These are phyloP conservation scores for Aspergillus campestris DNA, from an alignment of 495 filamentous ascomycete species.

Conservation along the genomic window DNA sequence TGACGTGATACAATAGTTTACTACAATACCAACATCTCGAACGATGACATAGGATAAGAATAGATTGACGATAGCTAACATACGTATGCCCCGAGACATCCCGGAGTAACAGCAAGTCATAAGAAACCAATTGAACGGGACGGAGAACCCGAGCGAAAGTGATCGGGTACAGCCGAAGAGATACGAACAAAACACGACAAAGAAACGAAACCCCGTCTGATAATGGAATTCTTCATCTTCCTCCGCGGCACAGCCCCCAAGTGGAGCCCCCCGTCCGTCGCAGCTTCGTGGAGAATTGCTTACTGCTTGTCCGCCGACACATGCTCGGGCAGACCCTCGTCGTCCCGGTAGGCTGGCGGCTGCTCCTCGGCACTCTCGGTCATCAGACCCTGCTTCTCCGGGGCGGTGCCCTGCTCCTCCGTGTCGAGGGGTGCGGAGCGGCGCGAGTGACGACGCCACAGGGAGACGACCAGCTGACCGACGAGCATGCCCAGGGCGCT, in stretches of 20 bases:
- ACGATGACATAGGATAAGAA: no score
- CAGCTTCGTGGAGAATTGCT: not conserved
- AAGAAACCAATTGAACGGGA: no score
- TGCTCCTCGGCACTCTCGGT: conserved; percentile 21
- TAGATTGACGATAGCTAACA: no score
- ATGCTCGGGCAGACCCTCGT: conserved; percentile 9
- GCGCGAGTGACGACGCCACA: conserved; percentile 39
- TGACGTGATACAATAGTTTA: no score
- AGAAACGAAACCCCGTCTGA: no score
- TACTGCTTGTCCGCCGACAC: conserved; percentile 25
- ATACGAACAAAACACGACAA: no score
- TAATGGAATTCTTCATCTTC: not conserved
- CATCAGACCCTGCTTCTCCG: conserved; percentile 38
- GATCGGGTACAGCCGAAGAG: no score
- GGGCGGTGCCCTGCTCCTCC: conserved; percentile 25
- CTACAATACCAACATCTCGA: no score
- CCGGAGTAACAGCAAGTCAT: no score
- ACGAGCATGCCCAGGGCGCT: conserved; percentile 47
- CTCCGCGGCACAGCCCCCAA: not conserved
- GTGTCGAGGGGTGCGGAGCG: conserved; percentile 21
- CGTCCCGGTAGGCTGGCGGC: conserved; percentile 28
- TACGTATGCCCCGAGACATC: no score
- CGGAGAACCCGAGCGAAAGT: no score
- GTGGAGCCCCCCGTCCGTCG: no score
- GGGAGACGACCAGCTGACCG: conserved; percentile 40